Conservation (phyloP, 495 filamentous ascomycete species). For the Patellaria atrata region DNA sequence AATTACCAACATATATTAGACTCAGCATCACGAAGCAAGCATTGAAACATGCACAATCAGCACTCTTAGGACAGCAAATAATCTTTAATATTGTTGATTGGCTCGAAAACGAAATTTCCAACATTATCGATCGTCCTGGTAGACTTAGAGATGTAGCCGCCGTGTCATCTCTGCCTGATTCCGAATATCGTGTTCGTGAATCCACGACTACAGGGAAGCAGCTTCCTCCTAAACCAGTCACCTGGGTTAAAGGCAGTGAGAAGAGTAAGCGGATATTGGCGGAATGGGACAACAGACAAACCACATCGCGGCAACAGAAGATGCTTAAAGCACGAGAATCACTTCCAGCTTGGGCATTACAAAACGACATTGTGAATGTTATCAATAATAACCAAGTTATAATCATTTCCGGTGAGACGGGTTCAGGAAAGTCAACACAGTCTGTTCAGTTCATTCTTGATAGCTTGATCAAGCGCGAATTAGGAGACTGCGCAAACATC, state of each 20-base stretch:
- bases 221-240: conserved; percentile 20
- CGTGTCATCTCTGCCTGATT: conserved; percentile 39
- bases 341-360: conserved; percentile 79
- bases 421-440: conserved; percentile 93
- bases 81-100: conserved; percentile 82
- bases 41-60: conserved; percentile 49
- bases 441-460: conserved; percentile 93
- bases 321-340: conserved; percentile 55
- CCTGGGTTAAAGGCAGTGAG: conserved; percentile 26
- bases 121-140: conserved; percentile 69
- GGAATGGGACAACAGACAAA: conserved; percentile 42
- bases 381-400: conserved; percentile 69
- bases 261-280: conserved; percentile 32
- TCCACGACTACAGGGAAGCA: conserved; percentile 13
- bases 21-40: conserved; percentile 74
- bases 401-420: conserved; percentile 93
- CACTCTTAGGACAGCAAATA: conserved; percentile 68
- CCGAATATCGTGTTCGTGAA: conserved; percentile 5
- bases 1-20: conserved; percentile 82
- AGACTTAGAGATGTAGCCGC: conserved; percentile 67
- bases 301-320: conserved; percentile 43
- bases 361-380: conserved; percentile 56
- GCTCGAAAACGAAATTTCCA: conserved; percentile 63
- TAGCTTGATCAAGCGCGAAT: conserved; percentile 62
- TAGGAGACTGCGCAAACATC: conserved; percentile 74